Evolutionary conservation across 371 early-diverging fungal genomes (phyloP).

Genomic region (Apophysomyces sp.): DNA sequence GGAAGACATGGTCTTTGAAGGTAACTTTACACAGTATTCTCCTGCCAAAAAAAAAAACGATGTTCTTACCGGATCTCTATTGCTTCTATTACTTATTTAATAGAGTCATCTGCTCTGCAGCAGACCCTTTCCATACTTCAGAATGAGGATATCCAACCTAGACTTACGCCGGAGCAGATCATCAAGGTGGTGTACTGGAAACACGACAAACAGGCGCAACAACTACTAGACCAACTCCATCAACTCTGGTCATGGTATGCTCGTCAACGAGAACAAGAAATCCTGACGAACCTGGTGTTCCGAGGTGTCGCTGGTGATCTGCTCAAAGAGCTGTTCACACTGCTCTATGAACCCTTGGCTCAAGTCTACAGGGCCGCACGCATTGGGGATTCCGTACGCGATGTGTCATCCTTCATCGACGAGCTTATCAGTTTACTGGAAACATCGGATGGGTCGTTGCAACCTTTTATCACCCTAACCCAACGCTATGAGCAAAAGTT

Average conservation of each 20-base stretch:
- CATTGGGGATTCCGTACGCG: slow-evolving; percentile 52
- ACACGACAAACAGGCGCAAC: slow-evolving; percentile 11
- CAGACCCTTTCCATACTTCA: slow-evolving; percentile 34
- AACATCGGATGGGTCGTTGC: slow-evolving; percentile 33
- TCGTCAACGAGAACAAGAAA: slow-evolving; percentile 51
- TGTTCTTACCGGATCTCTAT: too few species aligned
- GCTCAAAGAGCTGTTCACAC: slow-evolving; percentile 55
- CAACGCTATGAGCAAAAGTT: slow-evolving; percentile 52
- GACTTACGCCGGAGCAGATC: slow-evolving; percentile 41
- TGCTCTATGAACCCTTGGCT: slow-evolving; percentile 60
- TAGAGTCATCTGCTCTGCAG: slow-evolving; percentile 7
- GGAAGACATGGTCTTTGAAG: slow-evolving; percentile 10
- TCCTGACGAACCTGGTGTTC: slow-evolving; percentile 50
- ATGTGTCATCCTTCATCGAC: slow-evolving; percentile 53
- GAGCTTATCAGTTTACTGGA: slow-evolving; percentile 55
- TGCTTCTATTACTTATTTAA: not conserved
- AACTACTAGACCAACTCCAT: slow-evolving; percentile 34
- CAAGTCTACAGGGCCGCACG: slow-evolving; percentile 62
- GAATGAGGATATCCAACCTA: slow-evolving; percentile 38
- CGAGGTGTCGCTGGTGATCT: slow-evolving; percentile 59
- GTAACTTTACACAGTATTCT: not conserved
- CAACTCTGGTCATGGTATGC: slow-evolving; percentile 46
- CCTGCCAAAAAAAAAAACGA: not conserved
- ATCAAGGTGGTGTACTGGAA: slow-evolving; percentile 15
- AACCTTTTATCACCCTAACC: slow-evolving; percentile 40